phyloP scores from a whole-genome alignment of 177 flowering plant genomes.

The Vitis hybrid region DNA sequence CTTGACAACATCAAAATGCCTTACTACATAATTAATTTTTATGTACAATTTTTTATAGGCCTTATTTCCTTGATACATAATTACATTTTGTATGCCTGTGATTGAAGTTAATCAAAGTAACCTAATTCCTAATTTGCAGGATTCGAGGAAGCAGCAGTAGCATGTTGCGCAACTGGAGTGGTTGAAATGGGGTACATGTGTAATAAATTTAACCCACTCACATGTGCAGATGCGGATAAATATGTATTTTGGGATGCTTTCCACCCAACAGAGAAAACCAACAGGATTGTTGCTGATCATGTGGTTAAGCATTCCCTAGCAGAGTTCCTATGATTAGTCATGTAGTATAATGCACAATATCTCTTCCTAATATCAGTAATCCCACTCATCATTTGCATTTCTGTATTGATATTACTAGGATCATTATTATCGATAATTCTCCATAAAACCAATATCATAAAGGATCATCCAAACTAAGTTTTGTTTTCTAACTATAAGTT shows the following conservation, averaged over 20 bases:
- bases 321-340: constrained; percentile 32
- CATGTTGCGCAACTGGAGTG: constrained; percentile 75
- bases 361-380: background rate
- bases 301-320: constrained; percentile 35
- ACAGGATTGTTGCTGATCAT: constrained; percentile 42
- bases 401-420: too few relatives aligned
- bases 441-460: background rate
- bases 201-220: constrained; percentile 41
- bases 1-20: too few relatives aligned
- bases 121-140: constrained; percentile 33
- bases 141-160: constrained; percentile 41
- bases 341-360: background rate
- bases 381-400: too few relatives aligned
- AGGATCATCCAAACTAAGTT: background rate
- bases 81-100: background rate
- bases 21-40: background rate
- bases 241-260: constrained; percentile 90
- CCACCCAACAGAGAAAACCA: constrained; percentile 77
- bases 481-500: background rate
- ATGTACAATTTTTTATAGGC: background rate
- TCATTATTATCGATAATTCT: background rate
- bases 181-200: constrained; percentile 81
- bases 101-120: background rate
- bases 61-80: background rate
- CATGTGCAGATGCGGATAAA: constrained; percentile 67